Percentiles rank a stretch among this genome's conserved stretches.
Conservation (phyloP, 192 early-diverging fungal species). For the Endogone sp. region DNA sequence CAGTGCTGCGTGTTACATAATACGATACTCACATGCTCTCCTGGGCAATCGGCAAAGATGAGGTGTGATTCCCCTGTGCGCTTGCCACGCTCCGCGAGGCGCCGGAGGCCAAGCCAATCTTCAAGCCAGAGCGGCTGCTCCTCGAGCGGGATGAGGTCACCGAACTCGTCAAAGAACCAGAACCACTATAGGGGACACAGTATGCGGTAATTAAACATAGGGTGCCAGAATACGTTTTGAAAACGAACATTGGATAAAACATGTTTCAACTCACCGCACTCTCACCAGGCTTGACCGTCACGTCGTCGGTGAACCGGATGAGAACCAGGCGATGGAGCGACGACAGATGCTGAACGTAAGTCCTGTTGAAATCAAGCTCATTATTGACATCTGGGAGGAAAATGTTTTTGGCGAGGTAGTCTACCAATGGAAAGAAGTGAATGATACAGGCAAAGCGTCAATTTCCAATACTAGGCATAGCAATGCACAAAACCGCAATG, state of each 20-base stretch:
- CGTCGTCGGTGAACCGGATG: conserved; percentile 75
- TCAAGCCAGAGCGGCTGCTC: conserved; percentile 59
- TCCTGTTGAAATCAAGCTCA: conserved; percentile 57
- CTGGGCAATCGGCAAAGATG: conserved; percentile 41
- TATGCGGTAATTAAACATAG: background rate
- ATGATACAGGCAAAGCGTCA: too few species aligned
- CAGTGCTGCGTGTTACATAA: background rate
- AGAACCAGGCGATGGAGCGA: conserved; percentile 77
- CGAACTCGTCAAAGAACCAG: conserved; percentile 55
- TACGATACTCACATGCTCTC: conserved; percentile 46
- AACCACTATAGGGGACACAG: conserved; percentile 52
- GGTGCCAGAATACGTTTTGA: background rate
- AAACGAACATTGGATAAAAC: background rate
- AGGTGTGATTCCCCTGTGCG: conserved; percentile 25
- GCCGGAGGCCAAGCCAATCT: conserved; percentile 67
- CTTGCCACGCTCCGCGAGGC: conserved; percentile 34
- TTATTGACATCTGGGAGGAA: conserved; percentile 91
- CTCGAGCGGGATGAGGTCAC: conserved; percentile 42
- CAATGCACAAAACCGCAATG: too few species aligned
- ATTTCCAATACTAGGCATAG: too few species aligned
- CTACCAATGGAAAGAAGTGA: too few species aligned
- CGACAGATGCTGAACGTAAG: conserved; percentile 54
- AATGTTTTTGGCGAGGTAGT: conserved; percentile 72
- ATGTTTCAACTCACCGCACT: conserved; percentile 51
- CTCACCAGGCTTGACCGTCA: conserved; percentile 64